These are phyloP conservation scores for Blastocystis sp. DNA, from an alignment of 352 stramenopile genomes.

Conservation along the genomic window DNA sequence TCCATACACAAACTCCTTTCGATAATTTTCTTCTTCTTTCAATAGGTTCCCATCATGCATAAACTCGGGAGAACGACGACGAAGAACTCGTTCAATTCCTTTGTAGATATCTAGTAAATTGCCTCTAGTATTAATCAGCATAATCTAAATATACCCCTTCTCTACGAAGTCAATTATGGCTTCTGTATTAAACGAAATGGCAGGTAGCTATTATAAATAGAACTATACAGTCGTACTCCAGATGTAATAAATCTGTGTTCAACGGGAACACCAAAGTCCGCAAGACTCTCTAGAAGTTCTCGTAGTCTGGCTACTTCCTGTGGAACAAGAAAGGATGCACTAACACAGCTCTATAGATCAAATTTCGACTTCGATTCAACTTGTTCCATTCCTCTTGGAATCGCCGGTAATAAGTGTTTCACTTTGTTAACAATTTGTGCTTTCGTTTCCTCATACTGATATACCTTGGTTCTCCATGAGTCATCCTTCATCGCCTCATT, in stretches of 20 bases:
- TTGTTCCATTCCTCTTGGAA: conserved; percentile 24
- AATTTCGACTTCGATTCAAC: background rate
- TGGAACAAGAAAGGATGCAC: conserved; percentile 23
- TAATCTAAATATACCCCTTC: background rate
- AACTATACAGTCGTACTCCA: background rate
- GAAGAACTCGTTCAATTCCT: background rate
- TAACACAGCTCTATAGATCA: background rate
- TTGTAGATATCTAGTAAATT: conserved; percentile 14
- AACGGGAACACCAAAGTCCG: background rate
- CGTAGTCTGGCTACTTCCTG: conserved; percentile 3
- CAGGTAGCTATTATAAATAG: conserved; percentile 8
- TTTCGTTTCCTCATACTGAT: conserved; percentile 49
- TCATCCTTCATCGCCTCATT: background rate
- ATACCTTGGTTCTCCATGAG: background rate
- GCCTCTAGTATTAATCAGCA: background rate
- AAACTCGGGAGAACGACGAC: background rate
- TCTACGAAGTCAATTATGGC: conserved; percentile 26
- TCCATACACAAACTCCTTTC: conserved; percentile 34
- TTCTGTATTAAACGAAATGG: conserved; percentile 35
- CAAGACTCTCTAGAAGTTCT: conserved; percentile 14
- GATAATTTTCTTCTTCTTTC: conserved; percentile 44
- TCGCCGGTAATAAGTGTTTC: conserved; percentile 18
- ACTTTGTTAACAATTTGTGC: conserved; percentile 54
- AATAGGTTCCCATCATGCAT: background rate
- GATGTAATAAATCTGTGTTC: conserved; percentile 12